A percentile compares a stretch with the other conserved stretches of the same genome.
These are phyloP conservation scores for Alternaria atra DNA, from an alignment of 2,329 filamentous ascomycete genomes.

Conservation along the genomic window DNA sequence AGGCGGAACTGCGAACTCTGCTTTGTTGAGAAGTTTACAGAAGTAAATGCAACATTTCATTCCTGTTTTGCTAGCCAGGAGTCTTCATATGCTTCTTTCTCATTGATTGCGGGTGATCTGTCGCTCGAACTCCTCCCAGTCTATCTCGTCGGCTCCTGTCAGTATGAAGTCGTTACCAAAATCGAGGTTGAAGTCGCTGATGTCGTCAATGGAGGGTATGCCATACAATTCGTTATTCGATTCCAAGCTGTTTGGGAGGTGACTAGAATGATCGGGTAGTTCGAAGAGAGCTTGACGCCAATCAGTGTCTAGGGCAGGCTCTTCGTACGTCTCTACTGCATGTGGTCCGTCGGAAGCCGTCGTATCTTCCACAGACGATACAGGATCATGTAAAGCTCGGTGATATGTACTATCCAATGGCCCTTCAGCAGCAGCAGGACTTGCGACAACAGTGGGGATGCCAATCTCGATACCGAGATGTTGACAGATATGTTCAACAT, in stretches of 20 bases:
- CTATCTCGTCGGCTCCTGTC: background rate
- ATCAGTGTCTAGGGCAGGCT: background rate
- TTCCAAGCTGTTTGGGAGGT: background rate
- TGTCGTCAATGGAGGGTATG: background rate
- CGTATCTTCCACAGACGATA: no score
- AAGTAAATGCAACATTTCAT: no score
- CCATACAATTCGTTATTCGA: no score
- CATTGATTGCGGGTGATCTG: background rate
- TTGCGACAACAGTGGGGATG: background rate
- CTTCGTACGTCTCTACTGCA: background rate
- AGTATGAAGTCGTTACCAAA: background rate
- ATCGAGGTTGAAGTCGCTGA: background rate
- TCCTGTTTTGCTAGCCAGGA: no score
- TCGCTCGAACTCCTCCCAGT: background rate
- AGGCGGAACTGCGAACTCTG: no score
- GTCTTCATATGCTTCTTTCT: no score
- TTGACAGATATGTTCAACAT: background rate
- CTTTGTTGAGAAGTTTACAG: no score
- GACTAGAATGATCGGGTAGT: background rate
- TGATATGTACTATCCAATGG: no score
- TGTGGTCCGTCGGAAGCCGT: background rate
- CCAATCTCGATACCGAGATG: background rate
- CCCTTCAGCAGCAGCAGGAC: no score
- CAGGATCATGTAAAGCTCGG: no score
- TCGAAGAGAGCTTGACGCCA: background rate